Conservation (phyloP, 306 rosid species). For the Prinsepia uniflora region DNA sequence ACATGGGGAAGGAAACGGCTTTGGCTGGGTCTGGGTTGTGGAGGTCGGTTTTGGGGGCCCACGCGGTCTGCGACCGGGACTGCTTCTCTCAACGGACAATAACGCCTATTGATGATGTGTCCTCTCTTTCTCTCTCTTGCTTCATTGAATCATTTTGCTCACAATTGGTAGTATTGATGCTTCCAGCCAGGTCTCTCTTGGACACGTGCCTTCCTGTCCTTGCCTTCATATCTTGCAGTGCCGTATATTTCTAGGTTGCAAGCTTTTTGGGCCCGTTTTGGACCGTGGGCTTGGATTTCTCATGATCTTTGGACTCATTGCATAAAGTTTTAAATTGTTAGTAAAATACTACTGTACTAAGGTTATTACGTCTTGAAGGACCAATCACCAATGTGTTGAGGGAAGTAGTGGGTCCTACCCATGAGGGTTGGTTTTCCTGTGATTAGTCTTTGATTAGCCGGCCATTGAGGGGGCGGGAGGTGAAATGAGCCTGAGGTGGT, state of each 20-base stretch:
- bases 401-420: constrained; percentile 13
- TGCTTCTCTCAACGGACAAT: constrained; percentile 20
- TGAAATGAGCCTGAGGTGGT: not conserved
- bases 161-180: not conserved
- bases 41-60: constrained; percentile 19
- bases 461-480: not conserved
- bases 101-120: not conserved
- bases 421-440: not conserved
- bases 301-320: not conserved
- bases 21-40: not conserved
- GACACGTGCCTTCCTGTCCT: not conserved
- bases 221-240: not conserved
- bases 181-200: not conserved
- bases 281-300: not conserved
- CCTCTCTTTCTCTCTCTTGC: not conserved
- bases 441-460: not conserved
- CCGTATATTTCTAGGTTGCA: not conserved
- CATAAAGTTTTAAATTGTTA: too few relatives aligned
- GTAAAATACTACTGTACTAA: too few relatives aligned
- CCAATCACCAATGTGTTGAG: not conserved
- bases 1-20: not conserved
- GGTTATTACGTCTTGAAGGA: too few relatives aligned
- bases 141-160: not conserved
- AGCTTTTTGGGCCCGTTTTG: not conserved
- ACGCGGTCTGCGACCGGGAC: constrained; percentile 69